Conservation (phyloP, 768 basidiomycete genomes). For the Phallus indusiatus region DNA sequence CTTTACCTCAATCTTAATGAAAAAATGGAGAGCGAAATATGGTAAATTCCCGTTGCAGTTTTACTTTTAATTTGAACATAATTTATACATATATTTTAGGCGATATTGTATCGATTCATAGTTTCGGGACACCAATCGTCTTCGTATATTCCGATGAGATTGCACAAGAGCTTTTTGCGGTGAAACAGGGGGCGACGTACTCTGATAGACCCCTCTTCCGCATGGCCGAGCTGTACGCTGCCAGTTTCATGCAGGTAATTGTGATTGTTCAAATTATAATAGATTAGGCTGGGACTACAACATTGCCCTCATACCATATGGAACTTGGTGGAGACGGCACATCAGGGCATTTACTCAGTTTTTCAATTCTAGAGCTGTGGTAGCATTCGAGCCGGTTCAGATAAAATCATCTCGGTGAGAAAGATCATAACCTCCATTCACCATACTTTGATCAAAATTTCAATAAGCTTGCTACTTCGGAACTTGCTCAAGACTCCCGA, state of each 20-base stretch:
- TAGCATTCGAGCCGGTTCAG: conserved; percentile 22
- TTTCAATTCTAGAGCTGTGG: conserved; percentile 22
- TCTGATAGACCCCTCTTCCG: conserved; percentile 35
- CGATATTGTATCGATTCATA: conserved; percentile 35
- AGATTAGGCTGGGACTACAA: conserved; percentile 25
- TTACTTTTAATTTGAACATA: background rate
- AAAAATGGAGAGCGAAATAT: conserved; percentile 16
- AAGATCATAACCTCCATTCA: background rate
- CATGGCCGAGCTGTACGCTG: conserved; percentile 34
- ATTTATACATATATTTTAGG: conserved; percentile 20
- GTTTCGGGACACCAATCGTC: conserved; percentile 39
- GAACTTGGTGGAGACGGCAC: conserved; percentile 28
- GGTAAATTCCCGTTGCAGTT: conserved; percentile 9
- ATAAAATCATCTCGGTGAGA: conserved; percentile 24
- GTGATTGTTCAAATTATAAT: background rate
- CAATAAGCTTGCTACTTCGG: conserved; percentile 20
- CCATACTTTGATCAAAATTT: background rate
- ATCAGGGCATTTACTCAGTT: conserved; percentile 30
- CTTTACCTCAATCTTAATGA: background rate
- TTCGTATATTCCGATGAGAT: conserved; percentile 35
- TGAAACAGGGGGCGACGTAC: conserved; percentile 35
- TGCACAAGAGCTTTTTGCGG: conserved; percentile 32
- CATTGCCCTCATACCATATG: conserved; percentile 33
- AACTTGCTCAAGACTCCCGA: conserved; percentile 28
- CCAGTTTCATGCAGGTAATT: background rate